phyloP scores from a whole-genome alignment of 2,329 filamentous ascomycete genomes.

The Xylaria sp. region DNA sequence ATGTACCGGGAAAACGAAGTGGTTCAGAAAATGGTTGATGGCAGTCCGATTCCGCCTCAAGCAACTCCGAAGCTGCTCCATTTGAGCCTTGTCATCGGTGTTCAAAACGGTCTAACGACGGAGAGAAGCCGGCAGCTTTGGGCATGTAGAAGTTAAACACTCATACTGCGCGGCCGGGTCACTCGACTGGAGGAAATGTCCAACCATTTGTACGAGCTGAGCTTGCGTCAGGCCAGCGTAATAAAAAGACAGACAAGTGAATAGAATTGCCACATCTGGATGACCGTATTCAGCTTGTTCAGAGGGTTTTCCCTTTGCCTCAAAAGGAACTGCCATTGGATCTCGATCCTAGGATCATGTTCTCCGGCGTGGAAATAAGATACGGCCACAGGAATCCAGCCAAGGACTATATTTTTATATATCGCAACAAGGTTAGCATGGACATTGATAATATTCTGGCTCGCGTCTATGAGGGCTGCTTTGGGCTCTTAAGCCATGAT shows the following conservation, averaged over 20 bases:
- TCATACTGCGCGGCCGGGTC: constrained; percentile 68
- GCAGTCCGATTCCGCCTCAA: constrained; percentile 60
- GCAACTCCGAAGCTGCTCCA: constrained; percentile 60
- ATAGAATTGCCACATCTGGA: constrained; percentile 71
- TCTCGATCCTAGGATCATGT: no score
- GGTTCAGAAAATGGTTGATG: constrained; percentile 70
- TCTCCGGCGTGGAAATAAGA: no score
- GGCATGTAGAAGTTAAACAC: constrained; percentile 55
- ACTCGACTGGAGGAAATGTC: constrained; percentile 63
- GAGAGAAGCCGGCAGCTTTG: constrained; percentile 57
- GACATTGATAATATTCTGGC: no score
- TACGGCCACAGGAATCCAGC: no score
- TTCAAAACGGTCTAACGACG: constrained; percentile 68
- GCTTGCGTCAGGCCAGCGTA: constrained; percentile 64
- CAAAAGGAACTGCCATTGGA: constrained; percentile 74
- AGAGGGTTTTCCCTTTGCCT: constrained; percentile 72
- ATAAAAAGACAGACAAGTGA: constrained; percentile 76
- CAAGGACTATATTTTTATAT: no score
- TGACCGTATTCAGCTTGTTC: constrained; percentile 74
- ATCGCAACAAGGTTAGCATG: no score
- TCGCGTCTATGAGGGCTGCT: no score
- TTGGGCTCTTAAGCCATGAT: no score
- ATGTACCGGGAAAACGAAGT: constrained; percentile 72
- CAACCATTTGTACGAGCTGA: constrained; percentile 62
- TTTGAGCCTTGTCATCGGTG: constrained; percentile 64